Base-by-base conservation (phyloP, 352 stramenopile species). In the Phytophthora fragariaefolia region DNA sequence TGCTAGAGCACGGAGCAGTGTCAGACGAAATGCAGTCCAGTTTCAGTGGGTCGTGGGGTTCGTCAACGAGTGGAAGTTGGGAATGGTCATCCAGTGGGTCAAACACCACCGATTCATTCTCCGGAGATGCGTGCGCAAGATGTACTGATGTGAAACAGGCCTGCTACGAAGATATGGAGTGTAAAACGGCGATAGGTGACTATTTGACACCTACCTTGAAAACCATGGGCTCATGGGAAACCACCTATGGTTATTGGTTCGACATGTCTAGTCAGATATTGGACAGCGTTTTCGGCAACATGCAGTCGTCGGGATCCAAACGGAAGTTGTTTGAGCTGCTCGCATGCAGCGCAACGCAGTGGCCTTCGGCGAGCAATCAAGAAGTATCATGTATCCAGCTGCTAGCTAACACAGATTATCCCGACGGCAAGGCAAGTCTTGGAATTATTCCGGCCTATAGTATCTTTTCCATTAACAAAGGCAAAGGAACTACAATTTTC, bases 301-400 rank as follows among this genome's bases (percentile, higher is more conserved):
- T 69, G 24, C 28, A 48, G 23, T 57, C 60, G 4, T 23, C 56
- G 23, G 6, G 9, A 24, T 24, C 23, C 43, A 54, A 48, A 3
- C 17, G 51, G n/a, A 69, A 63, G 43, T 17, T 69, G 23, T 26
- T 63, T 17, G 9, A n/a, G 6, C 26, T 69, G 32, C 52, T 69
- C 7, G 30, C 22, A 1, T 69, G 60, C 26, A 57, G 22, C n/a
- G 30, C 62, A 26, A 52, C 53, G 6, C 40, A 30, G 12, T 51
- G 43, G 48, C 18, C 45, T 6, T 23, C 51, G 12, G 52, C 45
- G 6, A 4, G 27, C 32, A 50, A 30, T 4, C 15, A 45, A 23
- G 56, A 32, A 3, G 13, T 18, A 0, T 69, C 51, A 23, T 69
- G 60, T 28, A 17, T 63, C 18, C 60, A 69, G 26, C 38, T 38